Conservation (phyloP, 805 yeast genomes). For the Wickerhamiella shivajii region DNA sequence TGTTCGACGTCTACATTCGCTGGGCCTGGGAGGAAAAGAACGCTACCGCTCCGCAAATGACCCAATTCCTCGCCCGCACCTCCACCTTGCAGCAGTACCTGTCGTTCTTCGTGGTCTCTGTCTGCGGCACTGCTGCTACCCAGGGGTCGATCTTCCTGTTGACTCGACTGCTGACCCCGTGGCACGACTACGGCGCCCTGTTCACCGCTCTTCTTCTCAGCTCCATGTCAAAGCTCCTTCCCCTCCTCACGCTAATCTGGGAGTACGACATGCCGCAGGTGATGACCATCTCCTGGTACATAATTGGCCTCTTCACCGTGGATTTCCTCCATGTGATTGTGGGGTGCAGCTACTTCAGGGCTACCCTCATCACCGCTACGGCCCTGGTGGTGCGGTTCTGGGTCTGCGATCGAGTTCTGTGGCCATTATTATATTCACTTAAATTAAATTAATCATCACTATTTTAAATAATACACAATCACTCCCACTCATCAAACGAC, state of each 20-base stretch:
- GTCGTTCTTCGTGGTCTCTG: constrained; percentile 25
- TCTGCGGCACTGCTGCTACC: constrained; percentile 23
- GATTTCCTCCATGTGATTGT: constrained; percentile 44
- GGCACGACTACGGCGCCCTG: constrained; percentile 32
- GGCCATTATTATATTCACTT: constrained; percentile 3
- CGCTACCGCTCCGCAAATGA: constrained; percentile 13
- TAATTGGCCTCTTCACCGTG: constrained; percentile 45
- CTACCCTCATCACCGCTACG: constrained; percentile 20
- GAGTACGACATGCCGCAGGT: constrained; percentile 76
- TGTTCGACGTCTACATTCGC: constrained; percentile 77
- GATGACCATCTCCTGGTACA: constrained; percentile 40
- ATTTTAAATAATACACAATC: no score
- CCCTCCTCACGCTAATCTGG: constrained; percentile 92
- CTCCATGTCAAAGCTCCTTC: constrained; percentile 68
- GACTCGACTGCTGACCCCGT: constrained; percentile 27
- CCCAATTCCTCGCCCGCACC: constrained; percentile 18
- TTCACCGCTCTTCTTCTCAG: constrained; percentile 62
- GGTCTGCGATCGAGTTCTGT: constrained; percentile 2
- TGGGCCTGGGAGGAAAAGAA: constrained; percentile 85
- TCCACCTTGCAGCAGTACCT: constrained; percentile 27
- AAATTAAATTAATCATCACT: neutral
- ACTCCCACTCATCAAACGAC: constrained; percentile 33
- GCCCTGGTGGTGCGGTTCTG: constrained; percentile 12
- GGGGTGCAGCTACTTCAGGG: constrained; percentile 23
- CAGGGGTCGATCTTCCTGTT: constrained; percentile 19